phyloP scores from a whole-genome alignment of 179 eudicot species.

The Actinidia arguta region DNA sequence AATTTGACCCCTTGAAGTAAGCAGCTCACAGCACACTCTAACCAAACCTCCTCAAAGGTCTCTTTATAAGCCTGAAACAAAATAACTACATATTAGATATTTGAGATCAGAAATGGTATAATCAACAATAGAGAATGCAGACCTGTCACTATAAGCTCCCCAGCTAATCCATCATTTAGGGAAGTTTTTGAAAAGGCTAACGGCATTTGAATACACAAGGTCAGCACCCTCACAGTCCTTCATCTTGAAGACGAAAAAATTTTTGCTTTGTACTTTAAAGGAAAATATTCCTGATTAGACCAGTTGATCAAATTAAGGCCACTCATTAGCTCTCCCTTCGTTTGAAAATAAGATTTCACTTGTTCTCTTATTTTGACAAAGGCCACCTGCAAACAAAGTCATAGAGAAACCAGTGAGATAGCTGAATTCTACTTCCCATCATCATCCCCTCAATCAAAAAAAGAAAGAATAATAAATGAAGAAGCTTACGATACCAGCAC shows the following conservation, averaged over 20 bases:
- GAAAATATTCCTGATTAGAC: conserved; percentile 96
- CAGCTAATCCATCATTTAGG: conserved; percentile 99
- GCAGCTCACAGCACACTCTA: conserved; percentile 98
- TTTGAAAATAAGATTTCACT: conserved; percentile 96
- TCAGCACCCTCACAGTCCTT: conserved; percentile 96
- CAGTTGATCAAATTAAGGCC: conserved; percentile 91
- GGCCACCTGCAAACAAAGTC: conserved; percentile 78
- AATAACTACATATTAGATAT: not conserved
- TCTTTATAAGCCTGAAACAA: conserved; percentile 86
- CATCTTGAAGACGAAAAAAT: conserved; percentile 83
- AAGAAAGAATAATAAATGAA: not conserved
- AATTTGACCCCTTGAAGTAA: conserved; percentile 97
- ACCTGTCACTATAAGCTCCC: conserved; percentile 99
- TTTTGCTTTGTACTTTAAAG: conserved; percentile 94
- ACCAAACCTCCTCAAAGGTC: conserved; percentile 92
- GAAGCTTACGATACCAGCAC: conserved; percentile 83
- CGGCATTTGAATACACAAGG: conserved; percentile 90
- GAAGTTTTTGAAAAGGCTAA: conserved; percentile 86
- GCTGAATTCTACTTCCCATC: not conserved
- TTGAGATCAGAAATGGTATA: not conserved
- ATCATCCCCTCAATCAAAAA: not conserved
- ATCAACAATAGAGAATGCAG: conserved; percentile 26
- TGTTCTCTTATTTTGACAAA: conserved; percentile 97
- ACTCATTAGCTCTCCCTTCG: conserved; percentile 95
- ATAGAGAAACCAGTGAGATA: not conserved